These are phyloP conservation scores for Quercus tomentella DNA, from an alignment of 331 rosid species.

Conservation along the genomic window DNA sequence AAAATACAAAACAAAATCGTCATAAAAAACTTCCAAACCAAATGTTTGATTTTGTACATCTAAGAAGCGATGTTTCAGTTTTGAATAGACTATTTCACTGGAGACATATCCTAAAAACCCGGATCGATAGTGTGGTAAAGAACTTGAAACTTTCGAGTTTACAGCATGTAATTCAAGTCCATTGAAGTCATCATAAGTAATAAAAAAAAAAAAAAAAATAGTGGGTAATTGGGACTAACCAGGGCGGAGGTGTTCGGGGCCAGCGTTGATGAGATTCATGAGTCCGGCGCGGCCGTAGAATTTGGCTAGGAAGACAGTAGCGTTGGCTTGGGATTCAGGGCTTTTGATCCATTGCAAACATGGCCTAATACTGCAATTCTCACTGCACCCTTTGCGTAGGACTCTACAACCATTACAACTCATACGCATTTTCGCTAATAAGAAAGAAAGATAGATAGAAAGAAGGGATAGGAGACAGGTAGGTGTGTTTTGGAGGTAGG, in stretches of 20 bases:
- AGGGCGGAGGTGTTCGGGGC: conserved; percentile 81
- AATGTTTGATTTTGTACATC: no score
- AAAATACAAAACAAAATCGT: no score
- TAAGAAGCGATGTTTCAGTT: no score
- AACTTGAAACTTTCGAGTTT: no score
- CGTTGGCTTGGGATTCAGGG: conserved; percentile 85
- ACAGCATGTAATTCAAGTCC: no score
- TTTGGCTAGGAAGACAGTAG: conserved; percentile 91
- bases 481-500: not conserved
- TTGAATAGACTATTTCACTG: no score
- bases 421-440: conserved; percentile 60
- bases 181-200: no score
- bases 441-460: not conserved
- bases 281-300: conserved; percentile 99
- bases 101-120: no score
- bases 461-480: not conserved
- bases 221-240: conserved; percentile 24
- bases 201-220: not conserved
- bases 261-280: conserved; percentile 83
- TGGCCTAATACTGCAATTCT: conserved; percentile 77
- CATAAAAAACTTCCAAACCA: no score
- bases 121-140: no score
- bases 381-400: conserved; percentile 83
- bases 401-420: conserved; percentile 96
- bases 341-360: conserved; percentile 86